Evolutionary conservation across 148 eudicot genomes (phyloP), one percentile per base, ranked within the genome.

Genomic region (Heliamphora exappendiculata): DNA sequence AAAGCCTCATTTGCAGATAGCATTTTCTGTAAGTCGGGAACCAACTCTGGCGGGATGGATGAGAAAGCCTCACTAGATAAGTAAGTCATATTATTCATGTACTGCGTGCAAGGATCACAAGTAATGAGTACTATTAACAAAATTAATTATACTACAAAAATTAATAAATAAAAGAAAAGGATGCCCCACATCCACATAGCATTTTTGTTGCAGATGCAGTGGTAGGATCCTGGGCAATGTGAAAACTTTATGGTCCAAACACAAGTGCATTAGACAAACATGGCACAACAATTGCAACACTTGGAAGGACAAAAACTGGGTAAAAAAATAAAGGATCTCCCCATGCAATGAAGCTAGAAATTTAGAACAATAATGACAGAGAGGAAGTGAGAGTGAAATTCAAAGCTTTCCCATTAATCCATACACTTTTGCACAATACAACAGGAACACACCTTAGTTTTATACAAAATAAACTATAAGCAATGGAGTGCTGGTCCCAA

Each of bases 41-140:
- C 91, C 80, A 95, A 83, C 72, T 93, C 99, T 49, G 88, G 75
- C 19, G 97, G 96, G 73, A 95, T 86, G 67, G 96, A 86, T 29
- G 94, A 89, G 79, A 92, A 93, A 78, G 98, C 82, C 75, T 88
- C 96, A 81, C 94, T 90, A 78, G 97, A 82, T 72, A 95, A 86
- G 84, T 95, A 95, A 70, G 82, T 89, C 83, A 95, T 80, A 67
- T 79, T 89, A 84, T 95, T 95, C 94, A 89, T 91, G 87, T 92
- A 93, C 99, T 95, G 99, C 88, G 65, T 64, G 80, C 82, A 82
- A 72, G 20, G 28, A 66, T 42, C 67, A 77, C 71, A 72, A 74
- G 63, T 58, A 66, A 51, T 47, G 72, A 76, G 26, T 59, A 59
- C 45, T 68, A 68, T 63, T 73, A 64, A 63, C 50, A 20, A 67